These are phyloP conservation scores for Phycomyces blakesleeanus DNA, from an alignment of 192 early-diverging fungal genomes.

Conservation along the genomic window DNA sequence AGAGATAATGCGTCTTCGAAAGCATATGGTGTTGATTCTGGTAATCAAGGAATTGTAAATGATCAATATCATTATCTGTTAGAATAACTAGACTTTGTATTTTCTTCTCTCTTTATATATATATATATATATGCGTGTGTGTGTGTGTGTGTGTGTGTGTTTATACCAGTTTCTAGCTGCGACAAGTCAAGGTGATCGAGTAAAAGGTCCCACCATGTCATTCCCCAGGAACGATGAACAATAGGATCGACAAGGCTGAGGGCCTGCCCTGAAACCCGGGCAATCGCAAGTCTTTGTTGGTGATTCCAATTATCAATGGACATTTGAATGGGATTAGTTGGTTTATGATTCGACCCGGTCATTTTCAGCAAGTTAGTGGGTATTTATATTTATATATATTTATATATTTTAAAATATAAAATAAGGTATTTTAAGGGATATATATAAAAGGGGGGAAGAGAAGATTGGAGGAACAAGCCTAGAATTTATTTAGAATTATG, in stretches of 20 bases:
- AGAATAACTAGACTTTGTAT: too few relatives aligned
- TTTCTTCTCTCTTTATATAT: too few relatives aligned
- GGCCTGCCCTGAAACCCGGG: not conserved
- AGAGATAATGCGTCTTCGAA: not conserved
- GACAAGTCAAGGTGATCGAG: conserved; percentile 6
- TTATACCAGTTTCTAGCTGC: conserved; percentile 1
- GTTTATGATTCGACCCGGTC: not conserved
- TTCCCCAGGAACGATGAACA: not conserved
- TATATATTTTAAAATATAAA: too few relatives aligned
- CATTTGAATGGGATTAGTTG: conserved; percentile 2
- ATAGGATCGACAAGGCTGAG: not conserved
- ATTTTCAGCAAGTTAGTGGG: too few relatives aligned
- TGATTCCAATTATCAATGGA: conserved; percentile 3
- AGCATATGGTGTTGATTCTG: not conserved
- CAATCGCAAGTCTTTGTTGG: conserved; percentile 3
- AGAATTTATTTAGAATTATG: too few relatives aligned
- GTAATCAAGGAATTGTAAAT: not conserved
- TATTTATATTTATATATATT: too few relatives aligned
- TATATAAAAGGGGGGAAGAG: too few relatives aligned
- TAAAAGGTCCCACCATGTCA: conserved; percentile 3
- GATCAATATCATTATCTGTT: too few relatives aligned
- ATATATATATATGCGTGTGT: too few relatives aligned
- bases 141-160: not conserved
- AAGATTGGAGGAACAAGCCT: too few relatives aligned
- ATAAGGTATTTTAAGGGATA: too few relatives aligned